Conservation (phyloP, 306 rosid genomes). For the peach (Prunus persica) region DNA sequence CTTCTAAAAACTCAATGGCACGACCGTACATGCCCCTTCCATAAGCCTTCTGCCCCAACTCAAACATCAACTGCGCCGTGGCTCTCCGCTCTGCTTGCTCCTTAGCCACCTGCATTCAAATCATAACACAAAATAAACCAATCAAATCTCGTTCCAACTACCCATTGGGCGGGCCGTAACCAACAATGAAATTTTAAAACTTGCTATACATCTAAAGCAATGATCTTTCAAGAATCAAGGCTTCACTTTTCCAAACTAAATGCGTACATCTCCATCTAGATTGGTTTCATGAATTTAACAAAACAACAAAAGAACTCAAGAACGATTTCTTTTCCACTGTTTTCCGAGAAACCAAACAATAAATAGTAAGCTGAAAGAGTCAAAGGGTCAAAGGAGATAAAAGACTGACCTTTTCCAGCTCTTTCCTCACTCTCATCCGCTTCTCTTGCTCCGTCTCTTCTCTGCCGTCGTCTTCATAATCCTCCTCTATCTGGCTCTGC, state of each 20-base stretch:
- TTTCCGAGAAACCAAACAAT: background rate
- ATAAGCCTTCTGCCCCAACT: constrained; percentile 92
- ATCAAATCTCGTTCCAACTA: background rate
- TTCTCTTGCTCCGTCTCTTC: constrained; percentile 82
- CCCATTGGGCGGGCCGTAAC: background rate
- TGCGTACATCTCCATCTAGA: background rate
- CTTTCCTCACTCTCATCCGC: constrained; percentile 83
- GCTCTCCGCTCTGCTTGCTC: constrained; percentile 96
- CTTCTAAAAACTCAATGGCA: constrained; percentile 90
- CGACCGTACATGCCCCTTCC: constrained; percentile 91
- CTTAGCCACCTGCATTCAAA: constrained; percentile 70
- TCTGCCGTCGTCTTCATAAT: constrained; percentile 32
- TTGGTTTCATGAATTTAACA: background rate
- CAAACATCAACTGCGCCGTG: constrained; percentile 88
- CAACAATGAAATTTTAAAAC: background rate
- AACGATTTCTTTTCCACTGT: background rate
- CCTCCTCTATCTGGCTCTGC: constrained; percentile 49
- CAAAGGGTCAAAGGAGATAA: background rate
- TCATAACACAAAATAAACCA: constrained; percentile 8
- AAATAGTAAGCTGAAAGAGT: background rate
- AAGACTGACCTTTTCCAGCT: constrained; percentile 76
- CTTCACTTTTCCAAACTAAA: background rate
- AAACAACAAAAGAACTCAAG: background rate
- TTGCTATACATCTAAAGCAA: background rate
- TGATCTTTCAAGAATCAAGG: background rate